Base-by-base conservation (phyloP, 176 grass and related monocot genomes). In the Oryza meyeriana region DNA sequence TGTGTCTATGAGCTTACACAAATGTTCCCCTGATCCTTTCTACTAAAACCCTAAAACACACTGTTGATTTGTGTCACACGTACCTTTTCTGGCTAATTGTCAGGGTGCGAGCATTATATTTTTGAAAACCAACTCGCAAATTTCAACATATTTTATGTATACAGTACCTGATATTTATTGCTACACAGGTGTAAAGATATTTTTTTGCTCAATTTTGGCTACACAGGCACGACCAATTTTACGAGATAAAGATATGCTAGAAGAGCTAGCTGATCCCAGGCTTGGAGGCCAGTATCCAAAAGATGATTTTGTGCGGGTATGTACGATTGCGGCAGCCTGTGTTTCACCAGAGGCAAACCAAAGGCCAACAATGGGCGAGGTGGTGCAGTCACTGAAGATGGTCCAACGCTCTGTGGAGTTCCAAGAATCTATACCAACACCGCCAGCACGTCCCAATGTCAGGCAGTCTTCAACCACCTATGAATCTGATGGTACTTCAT, bases 361-460 rank as follows among this genome's bases (percentile, higher is more conserved):
- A 81, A 91, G 96, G 34, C 96, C 96, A 42, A 99, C 96, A 11
- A 99, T 99, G 89, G 96, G 96, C 0, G 97, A 99, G 79, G 97
- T 99, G 85, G 97, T 99, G 85, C 97, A 99, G 84, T 99, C 97
- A 27, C 97, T 99, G 29, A 99, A 99, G 86, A 99, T 99, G 97
- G 97, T 99, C 5, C 93, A 99, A 71, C 89, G 79, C n/a, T 86
- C 87, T 34, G 71, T 67, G 26, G 93, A 96, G 47, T 87, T 85
- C 70, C 95, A 98, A 63, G 95, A 94, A 58, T 65, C 88, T 34
- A 9, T 88, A 48, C 92, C 90, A 1, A 91, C 88, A 61, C 92
- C 95, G 1, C 81, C 84, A 1, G 70, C 86, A 5, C 84, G 88
- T 2, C 90, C 88, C 20, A 91, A 97, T 55, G 62, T 80, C 42